Base-by-base conservation (phyloP, 148 eudicot genomes). In the Cornus florida region DNA sequence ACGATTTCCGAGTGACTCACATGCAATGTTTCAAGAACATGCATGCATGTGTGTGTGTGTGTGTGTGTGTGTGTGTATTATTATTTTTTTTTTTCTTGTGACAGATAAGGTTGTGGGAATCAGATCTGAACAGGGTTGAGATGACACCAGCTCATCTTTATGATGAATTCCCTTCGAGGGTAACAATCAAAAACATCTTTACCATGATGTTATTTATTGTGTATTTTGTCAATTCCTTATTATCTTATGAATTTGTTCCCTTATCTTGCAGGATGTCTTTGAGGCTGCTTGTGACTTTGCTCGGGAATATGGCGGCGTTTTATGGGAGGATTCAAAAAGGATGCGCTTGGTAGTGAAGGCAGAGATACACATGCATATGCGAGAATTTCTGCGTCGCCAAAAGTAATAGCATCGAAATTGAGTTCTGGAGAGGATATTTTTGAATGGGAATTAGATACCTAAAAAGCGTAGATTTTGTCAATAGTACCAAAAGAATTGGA, bases 51-150 rank as follows among this genome's bases (percentile, higher is more conserved):
- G n/a, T n/a, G n/a, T n/a, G n/a, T n/a, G n/a, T n/a, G 8, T 8
- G 6, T 50, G 57, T 9, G 8, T 50, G 13, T 28, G 28, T 28
- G 1, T 28, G 0, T 28, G 1, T 28, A 28, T 28, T 28, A 28
- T 28, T 28, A 28, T 12, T 2, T 2, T 50, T 23, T 81, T 64
- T 53, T 28, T n/a, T n/a, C n/a, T 46, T 69, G 20, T 77, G 57
- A 79, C 99, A 95, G 97, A 90, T 95, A 69, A 88, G 99, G 84
- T 81, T 95, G 80, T 95, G 99, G 99, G 97, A 95, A 86, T 89
- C 99, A 6, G 97, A 93, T 86, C 74, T 89, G 84, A 95, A 95
- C 53, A 86, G 99, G 82, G 97, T 93, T 70, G 99, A 93, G 84
- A 87, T 86, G 88, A 57, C 87, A 60, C 89, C 90, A 62, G 92